Conservation (phyloP, 2,329 filamentous ascomycete species). For the Sclerotinia sclerotiorum region DNA sequence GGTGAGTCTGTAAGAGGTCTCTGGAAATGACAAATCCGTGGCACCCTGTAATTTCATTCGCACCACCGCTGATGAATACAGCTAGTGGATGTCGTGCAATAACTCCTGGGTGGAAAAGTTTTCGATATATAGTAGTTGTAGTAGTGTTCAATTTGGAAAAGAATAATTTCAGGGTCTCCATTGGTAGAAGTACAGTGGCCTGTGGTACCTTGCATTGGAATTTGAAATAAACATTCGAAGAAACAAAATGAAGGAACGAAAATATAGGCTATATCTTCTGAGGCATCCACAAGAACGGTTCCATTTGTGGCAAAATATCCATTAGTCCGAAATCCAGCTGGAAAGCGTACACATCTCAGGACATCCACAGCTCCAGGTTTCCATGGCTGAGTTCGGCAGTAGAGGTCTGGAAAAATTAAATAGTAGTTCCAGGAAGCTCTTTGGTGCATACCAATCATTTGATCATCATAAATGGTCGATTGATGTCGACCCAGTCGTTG, state of each 20-base stretch:
- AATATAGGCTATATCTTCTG: background rate
- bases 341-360: slow-evolving; percentile 5
- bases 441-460: background rate
- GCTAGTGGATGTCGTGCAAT: background rate
- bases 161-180: too few relatives aligned
- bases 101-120: background rate
- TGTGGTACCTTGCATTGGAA: background rate
- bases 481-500: background rate
- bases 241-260: too few relatives aligned
- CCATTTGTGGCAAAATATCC: background rate
- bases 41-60: background rate
- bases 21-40: background rate
- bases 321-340: background rate
- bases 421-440: background rate
- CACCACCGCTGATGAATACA: background rate
- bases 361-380: background rate
- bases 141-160: background rate
- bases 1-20: background rate
- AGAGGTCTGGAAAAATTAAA: background rate
- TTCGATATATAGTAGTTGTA: background rate
- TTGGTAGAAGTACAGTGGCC: background rate
- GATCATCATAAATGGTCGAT: background rate
- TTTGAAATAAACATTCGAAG: background rate
- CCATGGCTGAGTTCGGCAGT: slow-evolving; percentile 1
- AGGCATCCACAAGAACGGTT: background rate